These are phyloP conservation scores for Corymbia citriodora DNA, from an alignment of 441 rosid genomes.

Conservation along the genomic window DNA sequence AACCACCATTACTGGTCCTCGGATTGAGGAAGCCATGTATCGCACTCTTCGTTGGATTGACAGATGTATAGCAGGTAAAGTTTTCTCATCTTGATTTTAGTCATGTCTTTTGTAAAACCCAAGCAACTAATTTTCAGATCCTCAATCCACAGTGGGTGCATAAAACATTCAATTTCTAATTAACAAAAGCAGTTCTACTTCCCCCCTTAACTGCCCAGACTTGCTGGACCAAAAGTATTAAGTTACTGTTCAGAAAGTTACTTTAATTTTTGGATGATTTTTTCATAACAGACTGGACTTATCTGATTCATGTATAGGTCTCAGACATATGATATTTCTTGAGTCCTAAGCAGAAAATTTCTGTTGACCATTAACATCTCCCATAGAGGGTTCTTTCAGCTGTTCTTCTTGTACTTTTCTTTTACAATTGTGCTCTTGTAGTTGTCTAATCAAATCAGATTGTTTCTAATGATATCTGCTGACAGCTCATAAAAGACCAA, in stretches of 20 bases:
- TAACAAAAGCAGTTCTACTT: neutral
- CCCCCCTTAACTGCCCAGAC: neutral
- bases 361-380: neutral
- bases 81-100: neutral
- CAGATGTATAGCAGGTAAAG: slow-evolving; percentile 61
- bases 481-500: slow-evolving; percentile 65
- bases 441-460: neutral
- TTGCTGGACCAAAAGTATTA: neutral
- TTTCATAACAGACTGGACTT: neutral
- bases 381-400: neutral
- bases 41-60: slow-evolving; percentile 87
- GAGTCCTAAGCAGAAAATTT: neutral
- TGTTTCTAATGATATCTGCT: slow-evolving; percentile 1
- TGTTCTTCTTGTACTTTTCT: neutral
- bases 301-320: neutral
- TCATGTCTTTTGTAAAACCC: neutral
- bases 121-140: neutral
- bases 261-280: neutral
- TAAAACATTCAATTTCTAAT: neutral
- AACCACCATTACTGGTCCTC: slow-evolving; percentile 73
- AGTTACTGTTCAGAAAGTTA: neutral
- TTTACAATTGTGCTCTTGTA: no score
- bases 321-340: neutral
- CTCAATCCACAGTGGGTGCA: neutral
- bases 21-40: slow-evolving; percentile 79